Conservation (phyloP, 202 grass and related monocot species). For the Bolboschoenoplectus hybrid region DNA sequence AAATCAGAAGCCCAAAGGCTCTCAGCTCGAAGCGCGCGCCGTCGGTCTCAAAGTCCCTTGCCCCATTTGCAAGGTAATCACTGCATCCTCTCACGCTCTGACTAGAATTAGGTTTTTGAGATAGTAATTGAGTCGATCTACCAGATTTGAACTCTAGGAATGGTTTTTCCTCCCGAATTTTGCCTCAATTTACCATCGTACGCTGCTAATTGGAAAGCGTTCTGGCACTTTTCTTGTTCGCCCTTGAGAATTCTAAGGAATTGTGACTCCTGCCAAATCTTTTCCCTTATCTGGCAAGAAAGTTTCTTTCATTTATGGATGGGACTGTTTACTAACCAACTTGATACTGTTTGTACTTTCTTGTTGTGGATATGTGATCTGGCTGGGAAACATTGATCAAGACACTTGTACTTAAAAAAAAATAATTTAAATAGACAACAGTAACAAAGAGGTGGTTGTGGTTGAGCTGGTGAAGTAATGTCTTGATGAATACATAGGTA, state of each 20-base stretch:
- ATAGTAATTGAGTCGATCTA: slow-evolving; percentile 17
- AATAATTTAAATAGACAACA: not conserved
- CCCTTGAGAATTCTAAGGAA: not conserved
- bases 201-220: not conserved
- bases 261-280: not conserved
- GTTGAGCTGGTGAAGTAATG: not conserved
- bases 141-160: not conserved
- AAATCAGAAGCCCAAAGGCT: slow-evolving; percentile 90
- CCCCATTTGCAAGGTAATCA: slow-evolving; percentile 84
- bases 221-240: not conserved
- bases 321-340: not conserved
- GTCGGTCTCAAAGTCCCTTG: slow-evolving; percentile 89
- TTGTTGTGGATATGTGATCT: not conserved
- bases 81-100: not conserved
- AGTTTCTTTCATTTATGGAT: not conserved
- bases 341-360: slow-evolving; percentile 7
- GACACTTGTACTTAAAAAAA: not conserved
- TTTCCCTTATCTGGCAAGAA: not conserved
- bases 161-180: not conserved
- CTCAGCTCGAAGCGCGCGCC: slow-evolving; percentile 88
- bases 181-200: not conserved
- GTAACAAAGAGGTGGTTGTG: not conserved
- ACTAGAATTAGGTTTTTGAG: not conserved
- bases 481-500: not conserved
- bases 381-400: not conserved